phyloP scores from a whole-genome alignment of 768 basidiomycete genomes.

The Termitomyces sp. region DNA sequence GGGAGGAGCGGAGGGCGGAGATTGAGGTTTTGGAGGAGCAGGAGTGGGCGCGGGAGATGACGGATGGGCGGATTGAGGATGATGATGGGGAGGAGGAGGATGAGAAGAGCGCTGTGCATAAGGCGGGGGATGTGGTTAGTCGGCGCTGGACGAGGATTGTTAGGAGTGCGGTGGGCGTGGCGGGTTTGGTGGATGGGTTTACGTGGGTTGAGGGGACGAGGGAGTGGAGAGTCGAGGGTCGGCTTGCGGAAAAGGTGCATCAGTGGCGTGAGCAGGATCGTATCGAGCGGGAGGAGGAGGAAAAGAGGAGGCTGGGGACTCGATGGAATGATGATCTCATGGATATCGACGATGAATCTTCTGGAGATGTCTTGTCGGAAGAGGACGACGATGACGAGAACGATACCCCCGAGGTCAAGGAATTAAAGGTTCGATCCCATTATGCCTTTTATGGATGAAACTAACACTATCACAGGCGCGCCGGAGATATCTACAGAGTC shows the following conservation, averaged over 20 bases:
- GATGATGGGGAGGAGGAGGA: constrained; percentile 41
- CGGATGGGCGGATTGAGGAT: constrained; percentile 82
- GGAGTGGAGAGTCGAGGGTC: constrained; percentile 60
- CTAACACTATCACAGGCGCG: constrained; percentile 48
- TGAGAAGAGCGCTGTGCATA: constrained; percentile 9
- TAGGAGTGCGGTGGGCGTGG: constrained; percentile 64
- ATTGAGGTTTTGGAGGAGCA: constrained; percentile 70
- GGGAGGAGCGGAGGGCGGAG: constrained; percentile 62
- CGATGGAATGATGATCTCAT: constrained; percentile 65
- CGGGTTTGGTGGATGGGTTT: constrained; percentile 72
- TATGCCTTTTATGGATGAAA: neutral
- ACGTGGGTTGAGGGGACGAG: constrained; percentile 54
- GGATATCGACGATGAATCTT: constrained; percentile 62
- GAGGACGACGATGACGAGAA: constrained; percentile 60
- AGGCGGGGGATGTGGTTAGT: constrained; percentile 35
- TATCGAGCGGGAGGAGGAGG: constrained; percentile 63
- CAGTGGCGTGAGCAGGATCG: constrained; percentile 68
- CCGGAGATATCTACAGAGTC: constrained; percentile 62
- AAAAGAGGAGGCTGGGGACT: constrained; percentile 53
- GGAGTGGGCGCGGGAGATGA: constrained; percentile 44
- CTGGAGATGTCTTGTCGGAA: constrained; percentile 33
- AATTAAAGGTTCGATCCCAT: constrained; percentile 59
- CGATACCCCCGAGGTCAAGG: constrained; percentile 69
- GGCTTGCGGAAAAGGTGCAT: constrained; percentile 61
- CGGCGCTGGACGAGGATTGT: constrained; percentile 71